Evolutionary conservation across 306 rosid species (phyloP), one percentile per base, ranked within the genome.

Genomic region (Rosa multiflora): DNA sequence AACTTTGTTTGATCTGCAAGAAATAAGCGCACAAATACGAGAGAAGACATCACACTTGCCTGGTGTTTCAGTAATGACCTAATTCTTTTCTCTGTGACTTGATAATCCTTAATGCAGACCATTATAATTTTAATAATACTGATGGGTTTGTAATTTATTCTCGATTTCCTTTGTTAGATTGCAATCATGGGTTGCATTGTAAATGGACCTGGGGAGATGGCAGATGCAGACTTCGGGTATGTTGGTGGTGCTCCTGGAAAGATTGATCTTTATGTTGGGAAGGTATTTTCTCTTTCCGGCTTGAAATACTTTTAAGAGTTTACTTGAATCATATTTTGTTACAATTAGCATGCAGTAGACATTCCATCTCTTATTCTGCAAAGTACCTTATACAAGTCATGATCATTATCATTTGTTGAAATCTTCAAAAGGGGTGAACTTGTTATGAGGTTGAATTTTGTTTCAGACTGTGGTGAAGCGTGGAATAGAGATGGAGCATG

Each of bases 131-230:
- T 26, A 23, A 26, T 59, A 32, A 53, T 15, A 32, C 39, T 35
- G 12, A 29, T 23, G 44, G 35, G 13, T n/a, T 9, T n/a, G 11
- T 11, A n/a, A 35, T 14, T 69, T 32, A 15, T 64, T 21, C 39
- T 42, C 66, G 23, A 40, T 80, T 43, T 77, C 44, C 51, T 82
- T 67, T 55, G 78, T 73, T 78, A 95, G 99, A 93, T 95, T 87
- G 99, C 99, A 68, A 95, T 95, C 88, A 95, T 95, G 99, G 99
- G 99, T 81, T 95, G 99, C 91, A 95, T 95, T 59, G 99, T 95
- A 4, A 95, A 95, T 82, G 99, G 99, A 67, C 99, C 99, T 10
- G 99, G 99, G 44, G 99, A 95, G 92, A 95, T 95, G 99, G 99
- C 99, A 37, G 99, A 95, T 87, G 99, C 99, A 42, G 99, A 95